Conservation (phyloP, 495 filamentous ascomycete genomes). For the Lindgomyces ingoldianus region DNA sequence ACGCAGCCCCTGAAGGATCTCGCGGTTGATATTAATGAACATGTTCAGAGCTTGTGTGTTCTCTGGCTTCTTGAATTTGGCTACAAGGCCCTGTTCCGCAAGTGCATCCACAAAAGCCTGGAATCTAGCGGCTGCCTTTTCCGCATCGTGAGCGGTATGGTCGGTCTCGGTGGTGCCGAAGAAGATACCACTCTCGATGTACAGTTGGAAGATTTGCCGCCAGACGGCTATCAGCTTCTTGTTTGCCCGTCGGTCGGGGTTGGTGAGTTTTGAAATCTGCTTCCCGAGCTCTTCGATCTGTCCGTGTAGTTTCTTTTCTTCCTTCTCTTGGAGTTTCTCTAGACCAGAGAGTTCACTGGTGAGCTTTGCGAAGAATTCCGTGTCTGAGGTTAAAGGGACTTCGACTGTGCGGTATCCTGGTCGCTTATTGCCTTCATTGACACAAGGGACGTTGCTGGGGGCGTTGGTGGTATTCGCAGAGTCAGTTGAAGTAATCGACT, state of each 20-base stretch:
- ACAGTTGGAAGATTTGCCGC: constrained; percentile 72
- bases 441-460: not conserved
- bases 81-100: constrained; percentile 50
- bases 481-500: constrained; percentile 1
- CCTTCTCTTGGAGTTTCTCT: constrained; percentile 58
- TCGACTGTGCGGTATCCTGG: constrained; percentile 51
- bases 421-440: not conserved
- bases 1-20: constrained; percentile 63
- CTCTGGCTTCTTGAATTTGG: constrained; percentile 59
- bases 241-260: constrained; percentile 54
- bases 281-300: constrained; percentile 58
- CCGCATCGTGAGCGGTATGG: constrained; percentile 58
- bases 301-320: constrained; percentile 56
- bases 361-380: constrained; percentile 68
- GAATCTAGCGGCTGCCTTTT: constrained; percentile 50
- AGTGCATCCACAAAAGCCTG: constrained; percentile 38
- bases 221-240: constrained; percentile 69
- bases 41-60: constrained; percentile 58
- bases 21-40: constrained; percentile 66
- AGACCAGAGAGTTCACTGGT: constrained; percentile 62
- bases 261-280: constrained; percentile 58
- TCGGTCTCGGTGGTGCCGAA: constrained; percentile 66
- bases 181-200: constrained; percentile 69
- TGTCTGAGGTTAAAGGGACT: constrained; percentile 65
- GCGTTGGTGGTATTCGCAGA: not conserved